Base-by-base conservation (phyloP, 805 yeast genomes). In the Sugiyamaella valdiviana region DNA sequence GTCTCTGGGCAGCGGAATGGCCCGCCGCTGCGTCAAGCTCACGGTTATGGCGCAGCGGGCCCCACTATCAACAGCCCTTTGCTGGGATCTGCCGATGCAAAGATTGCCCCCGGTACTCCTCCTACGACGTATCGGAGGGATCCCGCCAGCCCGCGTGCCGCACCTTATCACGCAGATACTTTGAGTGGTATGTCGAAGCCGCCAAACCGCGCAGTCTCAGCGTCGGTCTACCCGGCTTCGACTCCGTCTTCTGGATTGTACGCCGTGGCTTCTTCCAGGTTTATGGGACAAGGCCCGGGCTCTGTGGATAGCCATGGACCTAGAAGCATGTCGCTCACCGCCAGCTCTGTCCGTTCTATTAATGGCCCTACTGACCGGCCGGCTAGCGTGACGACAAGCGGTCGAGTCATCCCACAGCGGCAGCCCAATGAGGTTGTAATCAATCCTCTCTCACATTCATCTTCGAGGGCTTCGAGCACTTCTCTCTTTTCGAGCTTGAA, bases 321-420 rank as follows among this genome's bases (percentile, higher is more conserved):
- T 19, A 39, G 55, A 23, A 48, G 50, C 42, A 51, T 53, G 56
- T 53, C 56, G 5, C 14, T 52, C 46, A 47, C 49, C 5, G 26
- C 52, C 12, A 46, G 21, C 41, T 20, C 42, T 19, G 7, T 6
- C 24, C 32, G 32, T 6, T 12, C 37, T 36, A 40, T 32, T 41
- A 44, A 9, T 24, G 48, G 16, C 41, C 36, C 24, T 2, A 35
- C 23, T 16, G 21, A 16, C 23, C 39, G 53, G 24, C 20, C 45
- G 16, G 42, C 45, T 15, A 46, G 49, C 36, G 52, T 49, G 53
- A 57, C 60, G 7, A 36, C 54, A 50, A 53, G 57, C 38, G 60
- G 60, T 12, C 44, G 60, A 21, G 58, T 57, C 15, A 57, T 57
- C 29, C 60, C 60, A 1, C 54, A 54, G 39, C 32, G 58, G 15